These are phyloP conservation scores for Acephala macrosclerotiorum DNA, from an alignment of 2,329 filamentous ascomycete genomes.

Conservation along the genomic window DNA sequence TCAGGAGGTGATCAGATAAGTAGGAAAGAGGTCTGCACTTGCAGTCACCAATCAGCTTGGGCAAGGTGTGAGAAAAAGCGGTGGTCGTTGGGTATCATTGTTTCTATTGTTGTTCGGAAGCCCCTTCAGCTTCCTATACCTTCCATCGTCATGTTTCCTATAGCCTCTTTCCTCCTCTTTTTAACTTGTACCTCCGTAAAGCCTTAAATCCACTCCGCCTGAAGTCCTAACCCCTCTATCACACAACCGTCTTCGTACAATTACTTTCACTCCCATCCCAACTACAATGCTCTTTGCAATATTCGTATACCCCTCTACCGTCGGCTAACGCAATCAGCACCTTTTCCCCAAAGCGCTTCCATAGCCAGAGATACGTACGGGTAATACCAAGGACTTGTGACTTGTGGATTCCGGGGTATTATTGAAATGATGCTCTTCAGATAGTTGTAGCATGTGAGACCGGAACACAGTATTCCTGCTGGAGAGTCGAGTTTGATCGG, in stretches of 20 bases:
- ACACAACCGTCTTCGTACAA: neutral
- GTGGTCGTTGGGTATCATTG: no score
- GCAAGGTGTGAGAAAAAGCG: no score
- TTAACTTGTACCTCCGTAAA: neutral
- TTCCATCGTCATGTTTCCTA: no score
- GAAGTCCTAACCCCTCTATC: neutral
- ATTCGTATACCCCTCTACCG: neutral
- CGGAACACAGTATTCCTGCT: neutral
- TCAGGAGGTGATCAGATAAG: no score
- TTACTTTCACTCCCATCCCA: constrained; percentile 10
- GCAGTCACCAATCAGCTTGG: no score
- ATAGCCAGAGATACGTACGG: neutral
- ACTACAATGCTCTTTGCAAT: constrained; percentile 9
- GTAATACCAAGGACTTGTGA: neutral
- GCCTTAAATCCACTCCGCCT: neutral
- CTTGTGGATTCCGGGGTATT: neutral
- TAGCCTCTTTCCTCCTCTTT: neutral
- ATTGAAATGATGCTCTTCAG: neutral
- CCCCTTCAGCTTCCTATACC: no score
- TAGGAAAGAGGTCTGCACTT: no score
- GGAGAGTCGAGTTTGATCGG: neutral
- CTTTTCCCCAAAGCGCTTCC: neutral
- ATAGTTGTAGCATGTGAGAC: constrained; percentile 1
- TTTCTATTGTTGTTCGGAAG: no score
- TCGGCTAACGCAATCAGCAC: neutral